Conservation (phyloP, 2,329 filamentous ascomycete species). For the Stemphylium vesicarium region DNA sequence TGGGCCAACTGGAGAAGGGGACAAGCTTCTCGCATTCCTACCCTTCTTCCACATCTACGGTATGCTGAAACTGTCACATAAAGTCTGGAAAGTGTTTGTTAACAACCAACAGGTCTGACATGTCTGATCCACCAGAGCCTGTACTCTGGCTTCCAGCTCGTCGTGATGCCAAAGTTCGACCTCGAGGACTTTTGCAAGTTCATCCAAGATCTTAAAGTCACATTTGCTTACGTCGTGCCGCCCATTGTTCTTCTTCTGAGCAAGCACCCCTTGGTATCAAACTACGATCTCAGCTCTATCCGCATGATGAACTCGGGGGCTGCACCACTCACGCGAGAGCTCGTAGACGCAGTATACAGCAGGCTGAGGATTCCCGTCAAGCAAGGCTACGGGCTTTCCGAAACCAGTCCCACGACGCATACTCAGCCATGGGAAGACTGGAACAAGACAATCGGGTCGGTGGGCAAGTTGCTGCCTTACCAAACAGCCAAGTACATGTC, state of each 20-base stretch:
- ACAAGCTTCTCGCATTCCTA: constrained; percentile 77
- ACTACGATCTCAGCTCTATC: constrained; percentile 80
- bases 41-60: constrained; percentile 94
- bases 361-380: constrained; percentile 82
- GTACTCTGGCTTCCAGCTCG: constrained; percentile 68
- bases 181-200: constrained; percentile 77
- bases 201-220: constrained; percentile 77
- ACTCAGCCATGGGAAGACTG: constrained; percentile 78
- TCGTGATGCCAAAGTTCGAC: constrained; percentile 82
- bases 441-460: constrained; percentile 76
- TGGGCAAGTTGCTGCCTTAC: constrained; percentile 79
- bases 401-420: constrained; percentile 82
- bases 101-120: constrained; percentile 63
- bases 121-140: constrained; percentile 73
- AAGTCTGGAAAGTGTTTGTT: not conserved
- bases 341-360: constrained; percentile 76
- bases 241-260: constrained; percentile 81
- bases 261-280: constrained; percentile 77
- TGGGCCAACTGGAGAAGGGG: constrained; percentile 66
- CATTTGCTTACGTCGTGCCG: constrained; percentile 81
- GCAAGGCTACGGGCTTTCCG: constrained; percentile 89
- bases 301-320: constrained; percentile 88
- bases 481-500: constrained; percentile 83
- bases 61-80: constrained; percentile 48
- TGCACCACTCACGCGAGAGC: constrained; percentile 80